Base-by-base conservation (phyloP, 495 filamentous ascomycete genomes). In the Xanthoparmelia taractica region DNA sequence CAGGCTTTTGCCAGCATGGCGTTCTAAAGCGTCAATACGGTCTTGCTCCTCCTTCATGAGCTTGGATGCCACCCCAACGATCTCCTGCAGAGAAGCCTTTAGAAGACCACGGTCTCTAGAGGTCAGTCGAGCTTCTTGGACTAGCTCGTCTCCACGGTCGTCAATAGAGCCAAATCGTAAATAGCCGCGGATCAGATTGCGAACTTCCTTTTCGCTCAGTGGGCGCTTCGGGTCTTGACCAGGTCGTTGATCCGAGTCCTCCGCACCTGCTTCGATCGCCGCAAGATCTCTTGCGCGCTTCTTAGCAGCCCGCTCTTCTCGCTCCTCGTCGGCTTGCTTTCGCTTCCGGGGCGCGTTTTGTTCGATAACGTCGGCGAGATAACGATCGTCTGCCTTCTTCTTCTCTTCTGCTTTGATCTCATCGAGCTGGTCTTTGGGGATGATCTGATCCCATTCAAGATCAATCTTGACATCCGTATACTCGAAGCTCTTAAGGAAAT, bases 371-470 rank as follows among this genome's bases (percentile, higher is more conserved):
- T 86, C 85, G 23, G 84, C 86, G 8, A 96, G 85, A 69, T 94
- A 94, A 55, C 85, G 82, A 38, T 92, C 90, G 62, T 97, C 86
- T 25, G 87, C 84, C 70, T 87, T 88, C 71, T 84, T 83, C 67
- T 92, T 88, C 71, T 96, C 92, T 62, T 95, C 90, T 0, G 85
- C 89, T 72, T 92, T 95, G 73, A 97, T 87, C 57, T 84, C 85
- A 29, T 89, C 92, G 27, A 97, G 83, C 68, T 95, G 83, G 10
- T 96, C 92, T 66, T 91, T 91, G 1, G 94, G 95, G 65, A 99
- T 99, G 70, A 99, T 97, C 61, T 97, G 87, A 67, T 97, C 95
- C 94, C 94, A 98, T 63, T 89, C 88, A 43, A 96, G 81, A 70
- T 95, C 89, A 29, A 96, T 86, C 74, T 96, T 96, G 74, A 97